phyloP scores from a whole-genome alignment of 73 alveolate genomes.

The Halteria grandinella region DNA sequence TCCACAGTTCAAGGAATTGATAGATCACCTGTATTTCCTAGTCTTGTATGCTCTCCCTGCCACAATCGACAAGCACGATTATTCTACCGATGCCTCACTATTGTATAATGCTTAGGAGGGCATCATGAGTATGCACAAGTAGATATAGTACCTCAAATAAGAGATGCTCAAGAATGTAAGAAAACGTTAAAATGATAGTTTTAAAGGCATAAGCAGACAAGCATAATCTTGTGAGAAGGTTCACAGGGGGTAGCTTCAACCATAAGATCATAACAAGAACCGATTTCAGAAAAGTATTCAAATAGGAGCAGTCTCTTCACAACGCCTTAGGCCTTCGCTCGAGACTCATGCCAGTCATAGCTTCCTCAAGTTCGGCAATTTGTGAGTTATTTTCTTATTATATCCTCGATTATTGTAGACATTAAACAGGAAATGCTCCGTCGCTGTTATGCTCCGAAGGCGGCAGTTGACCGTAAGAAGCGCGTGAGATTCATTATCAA shows the following conservation, averaged over 20 bases:
- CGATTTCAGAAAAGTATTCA: background rate
- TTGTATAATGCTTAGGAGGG: no score
- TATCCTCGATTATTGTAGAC: background rate
- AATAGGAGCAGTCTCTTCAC: background rate
- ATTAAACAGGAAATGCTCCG: slow-evolving; percentile 35
- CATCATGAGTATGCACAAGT: no score
- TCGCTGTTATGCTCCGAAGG: slow-evolving; percentile 26
- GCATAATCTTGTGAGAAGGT: slow-evolving; percentile 12
- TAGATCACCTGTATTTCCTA: slow-evolving; percentile 27
- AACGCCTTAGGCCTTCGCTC: slow-evolving; percentile 19
- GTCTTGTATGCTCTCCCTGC: slow-evolving; percentile 39
- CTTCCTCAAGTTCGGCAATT: slow-evolving; percentile 7
- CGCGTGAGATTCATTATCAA: no score
- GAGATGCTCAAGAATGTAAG: slow-evolving; percentile 48
- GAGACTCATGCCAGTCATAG: slow-evolving; percentile 7
- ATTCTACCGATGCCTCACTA: no score
- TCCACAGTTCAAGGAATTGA: slow-evolving; percentile 12
- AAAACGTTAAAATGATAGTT: background rate
- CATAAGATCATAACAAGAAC: background rate
- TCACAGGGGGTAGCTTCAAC: slow-evolving; percentile 22
- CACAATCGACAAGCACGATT: slow-evolving; percentile 7
- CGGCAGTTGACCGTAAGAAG: background rate
- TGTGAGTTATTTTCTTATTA: background rate
- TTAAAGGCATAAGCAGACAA: slow-evolving; percentile 29
- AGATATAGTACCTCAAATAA: background rate